Evolutionary conservation across 306 rosid species (phyloP), one percentile per base, ranked within the genome.

Genomic region (Ochetophila trinervis): DNA sequence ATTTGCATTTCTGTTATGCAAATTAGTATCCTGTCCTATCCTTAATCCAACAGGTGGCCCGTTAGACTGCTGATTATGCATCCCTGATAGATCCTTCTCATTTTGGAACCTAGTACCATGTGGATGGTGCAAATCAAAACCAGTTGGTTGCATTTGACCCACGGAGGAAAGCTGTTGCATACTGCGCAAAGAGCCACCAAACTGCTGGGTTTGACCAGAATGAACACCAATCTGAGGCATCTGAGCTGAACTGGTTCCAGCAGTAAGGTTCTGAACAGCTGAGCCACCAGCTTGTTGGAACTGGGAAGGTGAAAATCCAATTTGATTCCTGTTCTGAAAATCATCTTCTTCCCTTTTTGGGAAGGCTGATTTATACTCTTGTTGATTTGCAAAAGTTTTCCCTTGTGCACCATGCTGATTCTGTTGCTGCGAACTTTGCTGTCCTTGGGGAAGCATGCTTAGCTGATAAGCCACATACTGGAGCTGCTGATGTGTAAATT

Each of bases 381-480:
- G 91, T 15, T 83, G 99, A 72, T 76, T 90, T 63, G 78, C 83
- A 74, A 66, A 82, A 58, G 84, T 73, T 35, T 78, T 95, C 62
- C 76, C 84, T 27, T 80, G 88, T 19, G 75, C 68, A 63, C 80
- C 80, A 63, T 77, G 92, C 65, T 74, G 83, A 64, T 61, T 57
- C 53, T 77, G 88, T 60, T 73, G 84, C 71, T 82, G 94, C 6
- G 85, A 57, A 71, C 55, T 84, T 44, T 83, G 89, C 67, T 76
- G 92, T 57, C 91, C 88, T 37, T 82, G 75, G 35, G 91, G 63
- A 68, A 17, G 68, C 76, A 74, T 50, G 52, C 75, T 82, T 51
- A 77, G 96, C 66, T 87, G 91, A 82, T 88, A 94, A 18, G 86
- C 62, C 88, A 82, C 78, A 67, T 80, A 86, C 23, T 94, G 94